Base-by-base conservation (phyloP, 2,329 filamentous ascomycete species). In the Epichloe baconii region DNA sequence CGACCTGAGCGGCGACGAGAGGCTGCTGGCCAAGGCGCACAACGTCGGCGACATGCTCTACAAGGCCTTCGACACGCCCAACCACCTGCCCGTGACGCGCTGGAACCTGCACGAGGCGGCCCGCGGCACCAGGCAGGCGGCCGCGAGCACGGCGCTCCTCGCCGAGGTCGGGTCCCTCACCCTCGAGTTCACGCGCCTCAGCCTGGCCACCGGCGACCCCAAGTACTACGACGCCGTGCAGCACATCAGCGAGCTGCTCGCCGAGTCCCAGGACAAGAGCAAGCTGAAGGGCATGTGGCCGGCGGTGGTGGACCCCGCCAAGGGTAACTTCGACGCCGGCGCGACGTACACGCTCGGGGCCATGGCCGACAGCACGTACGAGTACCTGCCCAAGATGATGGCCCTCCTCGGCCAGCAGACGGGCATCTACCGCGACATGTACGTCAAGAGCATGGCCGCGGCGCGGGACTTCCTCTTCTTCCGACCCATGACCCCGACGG, bases 221-320 rank as follows among this genome's bases (percentile, higher is more conserved):
- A 86, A 82, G 60, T 89, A 85, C 67, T 86, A 82, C 63, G 85
- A 89, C 62, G 86, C 85, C 5, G 75, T 88, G 50, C 79, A 82
- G 52, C 76, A 82, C 36, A 79, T 91, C 52, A 85, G 80, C 21
- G 75, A 84, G 52, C 73, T 81, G 17, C 73, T 91, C 40, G 77
- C 84, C 52, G 70, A 73, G 26, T 76, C 78, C 56, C 86, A 91
- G 66, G 77, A 78, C 58, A 66, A 71, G n/a, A 88, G 85, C 1
- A 72, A 70, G 42, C 65, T 90, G 5, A 85, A 85, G 0, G 86
- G 87, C 2, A 73, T 91, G 68, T 93, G 83, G 84, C 86, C 85
- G 1, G 73, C 77, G 19, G 70, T 71, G 47, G 67, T 91, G 47
- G 77, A 89, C 63, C 75, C 66, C 70, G 71, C 58, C 69, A 75